Conservation (phyloP, 495 filamentous ascomycete genomes). For the Xylaria flabelliformis region DNA sequence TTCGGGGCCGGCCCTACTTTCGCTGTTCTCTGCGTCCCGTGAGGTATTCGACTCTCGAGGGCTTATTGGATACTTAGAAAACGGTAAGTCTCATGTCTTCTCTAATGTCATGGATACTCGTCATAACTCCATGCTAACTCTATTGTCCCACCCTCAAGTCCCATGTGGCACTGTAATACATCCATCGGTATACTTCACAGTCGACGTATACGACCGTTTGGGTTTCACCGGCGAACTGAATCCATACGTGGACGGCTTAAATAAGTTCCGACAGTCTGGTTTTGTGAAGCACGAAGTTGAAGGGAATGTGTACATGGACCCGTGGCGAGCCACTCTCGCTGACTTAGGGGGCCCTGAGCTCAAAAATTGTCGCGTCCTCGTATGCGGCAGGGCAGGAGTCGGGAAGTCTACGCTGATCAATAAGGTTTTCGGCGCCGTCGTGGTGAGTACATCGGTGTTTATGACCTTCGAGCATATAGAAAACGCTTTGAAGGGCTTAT, state of each 20-base stretch:
- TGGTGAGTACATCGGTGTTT: conserved; percentile 15
- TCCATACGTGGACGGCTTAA: conserved; percentile 22
- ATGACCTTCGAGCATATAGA: background rate
- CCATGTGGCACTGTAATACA: conserved; percentile 44
- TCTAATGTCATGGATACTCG: too few relatives aligned
- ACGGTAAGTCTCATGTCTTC: conserved; percentile 12
- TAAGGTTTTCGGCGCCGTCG: conserved; percentile 40
- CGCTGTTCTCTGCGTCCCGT: conserved; percentile 21
- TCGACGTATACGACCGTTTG: conserved; percentile 33
- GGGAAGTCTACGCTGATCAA: conserved; percentile 48
- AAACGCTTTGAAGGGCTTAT: background rate
- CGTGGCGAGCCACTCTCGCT: conserved; percentile 24
- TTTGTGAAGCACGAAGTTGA: conserved; percentile 29
- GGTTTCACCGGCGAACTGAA: conserved; percentile 23
- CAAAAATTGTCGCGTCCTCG: conserved; percentile 41
- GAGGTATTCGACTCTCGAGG: conserved; percentile 21
- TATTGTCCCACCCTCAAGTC: background rate
- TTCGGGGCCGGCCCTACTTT: conserved; percentile 19
- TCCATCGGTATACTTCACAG: conserved; percentile 43
- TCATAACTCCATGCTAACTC: background rate
- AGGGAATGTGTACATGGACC: conserved; percentile 26
- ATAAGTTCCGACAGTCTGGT: conserved; percentile 16
- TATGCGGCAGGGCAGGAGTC: conserved; percentile 45
- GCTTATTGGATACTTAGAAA: conserved; percentile 25
- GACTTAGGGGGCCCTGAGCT: conserved; percentile 27